phyloP scores from a whole-genome alignment of 805 yeast genomes.

The Peterozyma toletana region DNA sequence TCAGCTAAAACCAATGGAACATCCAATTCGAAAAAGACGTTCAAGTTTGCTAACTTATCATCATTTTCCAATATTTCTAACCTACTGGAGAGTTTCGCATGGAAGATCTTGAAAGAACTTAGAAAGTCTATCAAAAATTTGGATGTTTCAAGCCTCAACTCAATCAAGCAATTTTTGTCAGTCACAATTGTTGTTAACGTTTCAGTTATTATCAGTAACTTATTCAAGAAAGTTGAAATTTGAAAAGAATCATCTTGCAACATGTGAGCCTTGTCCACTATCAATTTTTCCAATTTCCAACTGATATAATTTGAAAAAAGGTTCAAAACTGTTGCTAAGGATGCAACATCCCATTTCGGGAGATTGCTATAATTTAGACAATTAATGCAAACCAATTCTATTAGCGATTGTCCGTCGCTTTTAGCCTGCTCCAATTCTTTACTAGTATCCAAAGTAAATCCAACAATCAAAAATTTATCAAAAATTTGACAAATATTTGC shows the following conservation, averaged over 20 bases:
- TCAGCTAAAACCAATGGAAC: conserved; percentile 20
- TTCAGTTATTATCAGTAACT: background rate
- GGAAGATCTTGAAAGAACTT: conserved; percentile 26
- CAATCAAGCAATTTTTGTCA: background rate
- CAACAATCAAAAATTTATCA: conserved; percentile 13
- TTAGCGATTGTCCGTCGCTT: conserved; percentile 6
- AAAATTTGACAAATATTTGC: conserved; percentile 1
- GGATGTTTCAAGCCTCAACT: conserved; percentile 4
- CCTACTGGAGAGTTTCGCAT: conserved; percentile 19
- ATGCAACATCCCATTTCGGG: background rate
- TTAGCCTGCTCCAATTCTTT: conserved; percentile 13
- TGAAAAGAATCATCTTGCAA: conserved; percentile 1
- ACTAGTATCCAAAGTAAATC: conserved; percentile 14
- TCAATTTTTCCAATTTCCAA: conserved; percentile 16
- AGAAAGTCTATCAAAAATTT: conserved; percentile 21
- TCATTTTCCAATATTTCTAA: conserved; percentile 9
- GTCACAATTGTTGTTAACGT: background rate
- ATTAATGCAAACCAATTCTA: conserved; percentile 14
- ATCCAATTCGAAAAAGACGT: conserved; percentile 23
- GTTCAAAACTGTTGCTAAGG: conserved; percentile 3
- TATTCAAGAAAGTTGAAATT: background rate
- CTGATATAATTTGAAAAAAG: conserved; percentile 7
- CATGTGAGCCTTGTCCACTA: background rate
- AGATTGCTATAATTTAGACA: conserved; percentile 6
- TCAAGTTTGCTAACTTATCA: conserved; percentile 25